These are phyloP conservation scores for Dalbergia oliveri DNA, from an alignment of 306 rosid species.

Conservation along the genomic window DNA sequence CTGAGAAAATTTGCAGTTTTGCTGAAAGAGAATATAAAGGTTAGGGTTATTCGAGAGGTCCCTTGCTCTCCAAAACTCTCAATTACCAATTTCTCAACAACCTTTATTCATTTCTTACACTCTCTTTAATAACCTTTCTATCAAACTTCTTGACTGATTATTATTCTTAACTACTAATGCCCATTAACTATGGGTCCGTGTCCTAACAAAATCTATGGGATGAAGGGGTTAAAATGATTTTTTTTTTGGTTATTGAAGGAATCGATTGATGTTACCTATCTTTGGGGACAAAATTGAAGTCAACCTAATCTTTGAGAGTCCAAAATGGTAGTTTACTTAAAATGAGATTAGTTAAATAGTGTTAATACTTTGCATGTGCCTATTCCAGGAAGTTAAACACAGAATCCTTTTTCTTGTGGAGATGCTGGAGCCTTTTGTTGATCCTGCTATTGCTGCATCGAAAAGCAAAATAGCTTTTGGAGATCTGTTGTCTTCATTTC, in stretches of 20 bases:
- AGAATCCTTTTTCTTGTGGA: conserved; percentile 91
- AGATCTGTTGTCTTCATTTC: conserved; percentile 72
- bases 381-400: conserved; percentile 82
- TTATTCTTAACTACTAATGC: too few relatives aligned
- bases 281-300: neutral
- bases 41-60: too few relatives aligned
- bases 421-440: conserved; percentile 94
- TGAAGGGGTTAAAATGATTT: neutral
- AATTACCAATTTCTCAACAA: too few relatives aligned
- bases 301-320: neutral
- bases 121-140: too few relatives aligned
- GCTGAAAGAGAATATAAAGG: too few relatives aligned
- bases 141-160: too few relatives aligned
- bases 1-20: too few relatives aligned
- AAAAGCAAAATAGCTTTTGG: conserved; percentile 84
- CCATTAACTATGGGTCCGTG: too few relatives aligned
- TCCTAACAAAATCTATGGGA: neutral
- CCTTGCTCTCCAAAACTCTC: too few relatives aligned
- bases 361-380: conserved; percentile 22
- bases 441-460: conserved; percentile 80
- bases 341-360: neutral
- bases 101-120: too few relatives aligned
- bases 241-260: neutral
- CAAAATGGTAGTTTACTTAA: neutral
- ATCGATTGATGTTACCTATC: neutral